Percentiles rank a stretch among this genome's conserved stretches.
phyloP scores from a whole-genome alignment of 768 basidiomycete species.

The Tulasnella sp. region DNA sequence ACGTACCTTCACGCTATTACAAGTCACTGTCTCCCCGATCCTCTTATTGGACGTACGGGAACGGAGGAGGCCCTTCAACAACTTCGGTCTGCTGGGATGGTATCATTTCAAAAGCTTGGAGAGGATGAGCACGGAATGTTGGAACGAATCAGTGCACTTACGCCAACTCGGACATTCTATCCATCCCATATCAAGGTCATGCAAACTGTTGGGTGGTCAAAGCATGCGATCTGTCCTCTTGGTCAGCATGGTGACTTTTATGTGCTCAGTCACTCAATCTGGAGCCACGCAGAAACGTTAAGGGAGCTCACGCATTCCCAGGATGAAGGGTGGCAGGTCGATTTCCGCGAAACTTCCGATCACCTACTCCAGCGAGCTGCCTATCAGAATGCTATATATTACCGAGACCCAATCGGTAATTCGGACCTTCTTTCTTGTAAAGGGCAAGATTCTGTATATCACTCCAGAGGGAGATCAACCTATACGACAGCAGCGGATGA shows the following conservation, averaged over 20 bases:
- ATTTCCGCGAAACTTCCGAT: too few species aligned
- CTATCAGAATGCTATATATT: too few species aligned
- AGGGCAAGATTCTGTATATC: too few species aligned
- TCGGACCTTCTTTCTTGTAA: too few species aligned
- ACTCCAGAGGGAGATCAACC: too few species aligned
- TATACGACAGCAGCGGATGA: too few species aligned
- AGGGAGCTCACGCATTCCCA: too few species aligned
- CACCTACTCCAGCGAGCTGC: too few species aligned
- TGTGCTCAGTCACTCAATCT: too few species aligned
- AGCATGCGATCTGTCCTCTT: conserved; percentile 15
- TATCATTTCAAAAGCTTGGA: conserved; percentile 28
- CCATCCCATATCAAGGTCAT: background rate
- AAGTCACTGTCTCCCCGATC: conserved; percentile 33
- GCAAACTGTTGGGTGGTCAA: background rate
- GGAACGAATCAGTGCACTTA: background rate
- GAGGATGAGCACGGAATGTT: background rate
- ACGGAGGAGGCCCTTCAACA: conserved; percentile 33
- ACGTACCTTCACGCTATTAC: conserved; percentile 37
- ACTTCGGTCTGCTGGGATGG: conserved; percentile 29
- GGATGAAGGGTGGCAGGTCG: too few species aligned
- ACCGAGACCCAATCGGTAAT: too few species aligned
- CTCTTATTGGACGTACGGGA: conserved; percentile 33
- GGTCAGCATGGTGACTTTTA: conserved; percentile 28
- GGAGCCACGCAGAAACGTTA: too few species aligned
- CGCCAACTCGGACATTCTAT: background rate